Evolutionary conservation across 305 asterid genomes (phyloP), one percentile per base, ranked within the genome.

Genomic region (Fraxinus paxiana): DNA sequence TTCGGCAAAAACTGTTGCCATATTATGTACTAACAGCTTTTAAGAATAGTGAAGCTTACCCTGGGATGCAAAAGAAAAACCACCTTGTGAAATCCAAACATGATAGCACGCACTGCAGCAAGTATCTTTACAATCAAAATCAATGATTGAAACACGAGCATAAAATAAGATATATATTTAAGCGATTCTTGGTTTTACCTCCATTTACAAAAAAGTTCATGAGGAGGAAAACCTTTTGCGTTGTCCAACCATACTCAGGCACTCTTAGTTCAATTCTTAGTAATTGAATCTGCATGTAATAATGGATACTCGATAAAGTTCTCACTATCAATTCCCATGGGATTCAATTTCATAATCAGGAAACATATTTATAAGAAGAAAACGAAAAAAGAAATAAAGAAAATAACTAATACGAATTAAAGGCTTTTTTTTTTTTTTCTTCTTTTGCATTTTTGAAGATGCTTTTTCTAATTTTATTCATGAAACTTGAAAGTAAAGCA

Each of bases 181-280:
- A 83, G 82, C 69, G 59, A 81, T 65, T 79, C 67, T 77, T 77
- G 56, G 31, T 31, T 83, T 85, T 91, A 92, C 98, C 97, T 92
- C 99, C 99, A 88, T 92, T 93, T 78, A 95, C 97, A 75, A 95
- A 77, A 79, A 92, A 95, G 88, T 93, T 93, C 99, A 95, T 95
- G 81, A 95, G 90, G 88, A 93, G 98, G 93, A 95, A 95, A 86
- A 95, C 96, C 91, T 95, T 95, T 88, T 94, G 98, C 0, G 97
- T 94, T 43, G 99, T 95, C 99, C 99, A 95, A 79, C 99, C 99
- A 92, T 89, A 96, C 85, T 92, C 98, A 2, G 98, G 98, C 85
- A 96, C 98, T 88, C 99, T 92, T 70, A 85, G 87, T 82, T 94
- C 94, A 69, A 95, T 95, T 84, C 98, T 91, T 51, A 93, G 86